Conservation (phyloP, 495 filamentous ascomycete genomes). For the Hyaloscypha hepaticicola region DNA sequence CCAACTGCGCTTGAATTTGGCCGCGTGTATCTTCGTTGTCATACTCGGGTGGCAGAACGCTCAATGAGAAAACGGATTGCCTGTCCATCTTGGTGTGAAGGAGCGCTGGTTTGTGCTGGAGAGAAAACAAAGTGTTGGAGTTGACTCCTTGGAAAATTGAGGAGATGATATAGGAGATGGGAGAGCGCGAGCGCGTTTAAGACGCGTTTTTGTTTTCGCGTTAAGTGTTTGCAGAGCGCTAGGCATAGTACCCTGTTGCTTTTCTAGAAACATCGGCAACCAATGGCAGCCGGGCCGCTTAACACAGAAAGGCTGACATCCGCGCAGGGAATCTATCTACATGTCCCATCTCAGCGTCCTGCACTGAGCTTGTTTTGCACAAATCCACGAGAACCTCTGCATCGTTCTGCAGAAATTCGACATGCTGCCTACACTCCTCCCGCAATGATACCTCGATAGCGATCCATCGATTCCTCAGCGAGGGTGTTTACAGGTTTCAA, state of each 20-base stretch:
- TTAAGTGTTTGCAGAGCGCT: conserved; percentile 45
- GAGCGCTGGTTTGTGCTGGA: neutral
- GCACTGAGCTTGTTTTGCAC: neutral
- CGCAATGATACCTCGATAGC: conserved; percentile 34
- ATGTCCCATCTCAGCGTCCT: neutral
- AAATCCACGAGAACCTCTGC: neutral
- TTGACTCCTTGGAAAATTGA: conserved; percentile 10
- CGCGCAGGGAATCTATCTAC: neutral
- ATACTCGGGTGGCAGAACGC: conserved; percentile 68
- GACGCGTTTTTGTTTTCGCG: conserved; percentile 41
- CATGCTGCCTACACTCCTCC: neutral
- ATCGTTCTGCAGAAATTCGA: neutral
- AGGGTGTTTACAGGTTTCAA: conserved; percentile 27
- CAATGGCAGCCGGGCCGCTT: neutral
- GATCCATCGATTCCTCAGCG: conserved; percentile 13
- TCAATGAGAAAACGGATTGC: conserved; percentile 79
- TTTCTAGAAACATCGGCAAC: neutral
- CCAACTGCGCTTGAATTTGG: conserved; percentile 60
- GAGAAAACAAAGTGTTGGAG: conserved; percentile 4
- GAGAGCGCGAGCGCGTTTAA: conserved; percentile 10
- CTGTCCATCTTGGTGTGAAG: conserved; percentile 66
- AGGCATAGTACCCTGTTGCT: conserved; percentile 4
- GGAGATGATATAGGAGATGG: neutral
- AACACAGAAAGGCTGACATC: conserved; percentile 11
- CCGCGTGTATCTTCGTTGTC: conserved; percentile 53